Evolutionary conservation across 805 yeast species (phyloP).

Genomic region (Candida montana): DNA sequence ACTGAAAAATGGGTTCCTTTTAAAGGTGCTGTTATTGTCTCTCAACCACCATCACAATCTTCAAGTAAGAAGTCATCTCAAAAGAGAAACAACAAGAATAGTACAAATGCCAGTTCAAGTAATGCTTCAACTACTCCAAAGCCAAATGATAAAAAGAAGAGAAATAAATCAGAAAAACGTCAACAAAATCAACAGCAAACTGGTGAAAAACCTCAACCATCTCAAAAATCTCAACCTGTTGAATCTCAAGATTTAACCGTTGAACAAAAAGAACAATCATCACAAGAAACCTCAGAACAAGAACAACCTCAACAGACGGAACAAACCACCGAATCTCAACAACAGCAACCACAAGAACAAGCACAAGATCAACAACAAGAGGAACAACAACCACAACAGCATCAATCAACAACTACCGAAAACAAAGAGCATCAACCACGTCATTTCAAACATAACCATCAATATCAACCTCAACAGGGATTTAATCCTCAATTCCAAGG

Average conservation of each 20-base stretch:
- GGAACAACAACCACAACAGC: slow-evolving; percentile 9
- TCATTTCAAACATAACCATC: slow-evolving; percentile 17
- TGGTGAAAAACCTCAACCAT: slow-evolving; percentile 6
- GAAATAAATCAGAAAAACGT: slow-evolving; percentile 21
- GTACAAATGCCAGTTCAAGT: slow-evolving; percentile 5
- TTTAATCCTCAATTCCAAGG: slow-evolving; percentile 9
- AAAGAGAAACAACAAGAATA: slow-evolving; percentile 18
- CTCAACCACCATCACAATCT: slow-evolving; percentile 23
- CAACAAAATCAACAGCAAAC: slow-evolving; percentile 7
- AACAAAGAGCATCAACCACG: slow-evolving; percentile 12
- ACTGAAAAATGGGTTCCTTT: slow-evolving; percentile 74
- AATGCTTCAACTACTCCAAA: slow-evolving; percentile 3
- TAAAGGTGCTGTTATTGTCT: slow-evolving; percentile 48
- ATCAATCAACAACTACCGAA: slow-evolving; percentile 5
- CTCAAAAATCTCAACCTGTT: not conserved
- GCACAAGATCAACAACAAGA: slow-evolving; percentile 8
- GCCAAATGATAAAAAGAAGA: slow-evolving; percentile 22
- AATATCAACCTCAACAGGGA: slow-evolving; percentile 14
- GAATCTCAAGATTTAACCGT: slow-evolving; percentile 5
- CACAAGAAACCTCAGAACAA: slow-evolving; percentile 4
- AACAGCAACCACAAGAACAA: slow-evolving; percentile 8
- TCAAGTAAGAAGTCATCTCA: slow-evolving; percentile 16
- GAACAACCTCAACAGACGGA: slow-evolving; percentile 3
- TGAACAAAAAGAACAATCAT: slow-evolving; percentile 5
- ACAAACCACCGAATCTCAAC: not conserved